Conservation (phyloP, 164 flowering plant genomes). For the grape (Vitis vinifera) region DNA sequence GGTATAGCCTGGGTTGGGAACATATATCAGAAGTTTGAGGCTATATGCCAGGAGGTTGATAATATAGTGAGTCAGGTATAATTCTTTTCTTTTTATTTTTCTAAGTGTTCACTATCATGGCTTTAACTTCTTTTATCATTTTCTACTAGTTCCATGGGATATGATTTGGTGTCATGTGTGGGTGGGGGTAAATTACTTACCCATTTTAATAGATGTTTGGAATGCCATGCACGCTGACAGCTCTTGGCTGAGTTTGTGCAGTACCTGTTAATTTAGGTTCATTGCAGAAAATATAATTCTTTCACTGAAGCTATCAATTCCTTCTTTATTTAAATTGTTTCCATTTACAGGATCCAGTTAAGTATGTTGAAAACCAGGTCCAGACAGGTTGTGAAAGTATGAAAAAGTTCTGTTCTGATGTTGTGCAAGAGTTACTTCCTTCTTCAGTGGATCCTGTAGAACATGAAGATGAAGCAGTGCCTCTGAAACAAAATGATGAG, state of each 20-base stretch:
- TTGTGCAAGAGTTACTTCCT: constrained; percentile 35
- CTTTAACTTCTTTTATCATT: neutral
- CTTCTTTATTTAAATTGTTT: constrained; percentile 5
- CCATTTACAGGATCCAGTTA: constrained; percentile 32
- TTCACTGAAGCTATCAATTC: neutral
- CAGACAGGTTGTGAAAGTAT: constrained; percentile 30
- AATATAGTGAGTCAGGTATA: constrained; percentile 30
- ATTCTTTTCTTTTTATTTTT: neutral
- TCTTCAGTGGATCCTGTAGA: constrained; percentile 18
- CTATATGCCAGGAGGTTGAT: constrained; percentile 42
- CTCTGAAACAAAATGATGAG: constrained; percentile 8
- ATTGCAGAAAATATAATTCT: neutral
- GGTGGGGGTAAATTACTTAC: neutral
- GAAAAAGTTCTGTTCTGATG: constrained; percentile 33
- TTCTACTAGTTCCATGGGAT: neutral
- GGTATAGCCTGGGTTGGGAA: constrained; percentile 43
- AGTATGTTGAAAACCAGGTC: constrained; percentile 39
- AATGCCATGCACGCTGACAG: neutral
- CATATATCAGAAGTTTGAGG: constrained; percentile 43
- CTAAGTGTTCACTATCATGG: neutral
- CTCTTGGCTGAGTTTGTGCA: neutral
- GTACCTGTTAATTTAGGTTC: neutral
- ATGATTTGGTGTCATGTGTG: neutral
- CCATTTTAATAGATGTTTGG: neutral
- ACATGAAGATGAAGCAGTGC: constrained; percentile 15